These are phyloP conservation scores for Zea mays DNA, from an alignment of 176 grass and related monocot species.

Conservation along the genomic window Zm-B73-REFERENCE-NAM-5.0 NC_050105.1:144419501-144420000, in stretches of 20 bases:
- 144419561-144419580: not conserved
- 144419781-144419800: no score
- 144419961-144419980: no score
- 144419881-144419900: no score
- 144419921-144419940: no score
- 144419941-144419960: no score
- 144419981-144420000: no score
- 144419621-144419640: conserved; percentile 2
- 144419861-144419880: no score
- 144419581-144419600: not conserved
- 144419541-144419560: conserved; percentile 37
- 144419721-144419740: not conserved
- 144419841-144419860: no score
- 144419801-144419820: no score
- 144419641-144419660: not conserved
- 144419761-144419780: no score
- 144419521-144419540: not conserved
- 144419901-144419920: no score
- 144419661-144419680: not conserved
- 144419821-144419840: no score
- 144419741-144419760: not conserved
- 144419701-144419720: not conserved
- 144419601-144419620: conserved; percentile 33
- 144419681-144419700: not conserved
- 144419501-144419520: not conserved